Evolutionary conservation across 768 basidiomycete genomes (phyloP), one percentile per base, ranked within the genome.

Genomic region (Mycena latifolia): DNA sequence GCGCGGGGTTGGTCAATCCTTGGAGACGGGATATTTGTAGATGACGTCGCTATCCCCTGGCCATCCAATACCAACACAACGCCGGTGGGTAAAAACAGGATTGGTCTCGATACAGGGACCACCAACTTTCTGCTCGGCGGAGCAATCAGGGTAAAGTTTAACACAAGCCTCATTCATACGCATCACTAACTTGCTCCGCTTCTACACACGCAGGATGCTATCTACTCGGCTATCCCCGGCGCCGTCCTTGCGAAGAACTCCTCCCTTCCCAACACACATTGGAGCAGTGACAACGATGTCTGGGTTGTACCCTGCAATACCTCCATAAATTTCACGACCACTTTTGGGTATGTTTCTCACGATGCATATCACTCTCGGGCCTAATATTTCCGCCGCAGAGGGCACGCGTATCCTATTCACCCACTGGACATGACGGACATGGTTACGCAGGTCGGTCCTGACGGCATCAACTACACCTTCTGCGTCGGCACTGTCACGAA

Each of bases 341-440:
- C 33, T 7, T 35, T 35, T 14, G 33, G 33, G 33, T 14, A 35
- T 35, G 33, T 35, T 14, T 35, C 33, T n/a, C n/a, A n/a, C n/a
- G n/a, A n/a, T n/a, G 6, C 33, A 35, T 35, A 7, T 35, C 14
- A 7, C 33, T 35, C 6, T 35, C 33, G 14, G 12, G 18, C 12
- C 51, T 62, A 20, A 65, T 20, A 3, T n/a, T n/a, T 47, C 39
- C 18, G 25, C 25, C 12, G 17, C 17, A 58, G 61, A 1, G 66
- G 61, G 18, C 55, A 60, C 2, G 33, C 52, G 11, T 68, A 55
- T 25, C 51, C 61, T 24, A 41, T 69, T 0, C 67, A 69, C 27
- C 67, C 67, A n/a, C 67, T 69, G 8, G 67, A 69, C 48, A 0
- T 69, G 37, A 61, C 63, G 6, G 55, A 50, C 7, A n/a, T 69